Base-by-base conservation (phyloP, 192 early-diverging fungal genomes). In the Podila epicladia region DNA sequence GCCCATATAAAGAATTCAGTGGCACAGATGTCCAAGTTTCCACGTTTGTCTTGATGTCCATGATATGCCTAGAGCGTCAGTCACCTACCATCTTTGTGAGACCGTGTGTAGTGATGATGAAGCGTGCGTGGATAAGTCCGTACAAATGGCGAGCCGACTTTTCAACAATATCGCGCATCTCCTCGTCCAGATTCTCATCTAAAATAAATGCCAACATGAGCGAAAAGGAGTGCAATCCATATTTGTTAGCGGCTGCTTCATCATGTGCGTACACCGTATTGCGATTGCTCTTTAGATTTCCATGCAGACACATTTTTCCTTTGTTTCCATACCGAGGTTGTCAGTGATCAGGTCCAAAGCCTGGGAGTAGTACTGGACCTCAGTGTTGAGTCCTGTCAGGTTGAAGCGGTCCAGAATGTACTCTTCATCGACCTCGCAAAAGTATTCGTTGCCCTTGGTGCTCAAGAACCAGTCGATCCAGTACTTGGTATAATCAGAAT, bases 391-490 rank as follows among this genome's bases (percentile, higher is more conserved):
- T 31, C 97, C 97, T 4, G 98, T 97, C 69, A 99, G 86, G 82
- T 99, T 99, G 89, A 99, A 99, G 51, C 95, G 87, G 87, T 99
- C 98, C 64, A 94, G 84, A 64, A 99, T 95, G 83, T 96, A 99
- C 17, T 98, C 97, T 74, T 96, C 95, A 80, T 99, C 98, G n/a
- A 99, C 94, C 59, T 97, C 95, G 85, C 96, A 98, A 88, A 97
- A 98, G 78, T 97, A 96, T 82, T 99, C 98, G 79, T 98, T 97
- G 58, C 97, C 98, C 68, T 95, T 95, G 37, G 92, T 90, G 29
- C 88, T 88, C 71, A 93, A 90, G 77, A 98, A 99, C 94, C 95
- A 96, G 82, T 98, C 96, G 57, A 97, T 91, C 96, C 97, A 98
- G 86, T 94, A 94, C 86, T 90, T 90, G 66, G 86, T 85, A 62